Evolutionary conservation across 2,329 filamentous ascomycete species (phyloP).

Genomic region (Arthroderma sp.): DNA sequence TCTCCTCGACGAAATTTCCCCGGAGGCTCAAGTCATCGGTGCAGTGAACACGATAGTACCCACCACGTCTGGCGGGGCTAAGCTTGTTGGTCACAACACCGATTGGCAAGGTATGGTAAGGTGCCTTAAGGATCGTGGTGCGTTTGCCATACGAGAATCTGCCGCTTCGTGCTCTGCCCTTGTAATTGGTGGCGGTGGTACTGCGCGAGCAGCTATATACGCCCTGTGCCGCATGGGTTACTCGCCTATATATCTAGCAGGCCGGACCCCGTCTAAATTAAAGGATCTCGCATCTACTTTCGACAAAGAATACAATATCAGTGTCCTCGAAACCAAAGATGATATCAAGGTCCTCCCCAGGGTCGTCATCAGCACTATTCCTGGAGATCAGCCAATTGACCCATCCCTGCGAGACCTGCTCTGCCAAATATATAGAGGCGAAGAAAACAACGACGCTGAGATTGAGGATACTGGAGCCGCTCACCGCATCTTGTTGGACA

Average conservation of each 20-base stretch:
- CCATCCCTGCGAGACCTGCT: constrained; percentile 53
- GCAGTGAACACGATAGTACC: constrained; percentile 90
- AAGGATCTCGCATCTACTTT: constrained; percentile 57
- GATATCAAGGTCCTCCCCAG: constrained; percentile 44
- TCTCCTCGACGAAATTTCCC: constrained; percentile 64
- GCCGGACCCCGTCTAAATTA: constrained; percentile 59
- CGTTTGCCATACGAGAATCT: constrained; percentile 24
- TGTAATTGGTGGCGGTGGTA: constrained; percentile 84
- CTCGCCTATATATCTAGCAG: constrained; percentile 74
- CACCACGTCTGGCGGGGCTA: constrained; percentile 29
- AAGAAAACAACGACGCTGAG: constrained; percentile 12
- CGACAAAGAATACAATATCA: constrained; percentile 57
- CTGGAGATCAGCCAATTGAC: constrained; percentile 76
- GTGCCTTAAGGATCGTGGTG: constrained; percentile 57
- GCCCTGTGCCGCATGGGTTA: constrained; percentile 74
- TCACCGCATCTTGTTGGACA: constrained; percentile 62
- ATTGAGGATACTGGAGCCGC: constrained; percentile 35
- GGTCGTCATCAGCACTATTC: constrained; percentile 81
- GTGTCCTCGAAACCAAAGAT: constrained; percentile 43
- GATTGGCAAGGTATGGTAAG: constrained; percentile 90
- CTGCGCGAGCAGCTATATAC: constrained; percentile 80
- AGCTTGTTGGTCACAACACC: constrained; percentile 76
- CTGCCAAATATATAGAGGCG: constrained; percentile 26
- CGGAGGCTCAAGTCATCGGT: constrained; percentile 69
- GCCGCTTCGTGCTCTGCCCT: constrained; percentile 44